Percentiles rank a stretch among this genome's conserved stretches.
Conservation (phyloP, 257 asterid genomes). For the Mitragyna speciosa region DNA sequence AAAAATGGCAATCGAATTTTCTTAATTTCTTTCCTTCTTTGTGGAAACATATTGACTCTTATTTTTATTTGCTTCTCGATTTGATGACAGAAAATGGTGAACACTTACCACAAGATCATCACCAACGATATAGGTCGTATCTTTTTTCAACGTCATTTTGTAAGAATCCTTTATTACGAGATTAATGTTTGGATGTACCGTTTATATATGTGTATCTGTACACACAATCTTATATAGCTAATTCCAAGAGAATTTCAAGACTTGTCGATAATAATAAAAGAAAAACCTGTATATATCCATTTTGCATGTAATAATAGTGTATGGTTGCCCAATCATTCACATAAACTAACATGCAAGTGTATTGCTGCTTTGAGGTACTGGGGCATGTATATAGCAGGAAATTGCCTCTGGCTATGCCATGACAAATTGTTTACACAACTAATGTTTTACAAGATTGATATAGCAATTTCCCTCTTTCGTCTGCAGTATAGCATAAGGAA, state of each 20-base stretch:
- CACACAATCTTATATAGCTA: too few species aligned
- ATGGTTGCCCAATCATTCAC: neutral
- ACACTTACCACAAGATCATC: neutral
- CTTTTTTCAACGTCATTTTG: neutral
- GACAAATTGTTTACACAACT: neutral
- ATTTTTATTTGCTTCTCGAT: neutral
- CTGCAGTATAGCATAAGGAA: neutral
- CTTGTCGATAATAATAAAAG: too few species aligned
- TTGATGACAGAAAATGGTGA: neutral
- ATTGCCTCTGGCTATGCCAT: neutral
- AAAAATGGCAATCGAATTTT: neutral
- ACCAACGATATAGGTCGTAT: neutral
- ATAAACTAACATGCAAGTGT: too few species aligned
- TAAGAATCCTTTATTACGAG: neutral
- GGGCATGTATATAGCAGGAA: neutral
- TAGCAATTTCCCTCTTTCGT: neutral
- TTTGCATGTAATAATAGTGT: too few species aligned
- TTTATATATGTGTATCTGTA: too few species aligned
- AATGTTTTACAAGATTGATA: too few species aligned
- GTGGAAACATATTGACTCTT: neutral
- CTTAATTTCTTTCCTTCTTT: neutral
- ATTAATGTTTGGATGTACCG: neutral
- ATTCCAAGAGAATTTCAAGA: too few species aligned
- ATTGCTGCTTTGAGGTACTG: too few species aligned
- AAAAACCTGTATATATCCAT: neutral